Evolutionary conservation across 768 basidiomycete species (phyloP).

Genomic region (Leccinum barrowsii): DNA sequence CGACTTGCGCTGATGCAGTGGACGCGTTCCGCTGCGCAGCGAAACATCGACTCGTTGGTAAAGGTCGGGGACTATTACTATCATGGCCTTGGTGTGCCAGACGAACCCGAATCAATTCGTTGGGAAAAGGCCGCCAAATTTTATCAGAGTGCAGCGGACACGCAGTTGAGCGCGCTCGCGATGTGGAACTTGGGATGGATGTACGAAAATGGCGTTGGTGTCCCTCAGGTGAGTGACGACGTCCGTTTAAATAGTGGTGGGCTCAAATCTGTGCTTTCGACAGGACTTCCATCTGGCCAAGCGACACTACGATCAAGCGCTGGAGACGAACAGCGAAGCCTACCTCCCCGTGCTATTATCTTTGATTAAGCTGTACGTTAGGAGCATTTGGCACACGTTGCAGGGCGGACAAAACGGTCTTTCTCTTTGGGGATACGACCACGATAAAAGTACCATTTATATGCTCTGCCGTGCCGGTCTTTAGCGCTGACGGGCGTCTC

Average conservation of each 20-base stretch:
- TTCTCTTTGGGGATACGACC: conserved; percentile 60
- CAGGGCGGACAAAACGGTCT: conserved; percentile 68
- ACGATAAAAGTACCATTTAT: conserved; percentile 35
- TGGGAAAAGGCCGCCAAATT: conserved; percentile 91
- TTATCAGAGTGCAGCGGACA: conserved; percentile 93
- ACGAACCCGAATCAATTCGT: conserved; percentile 58
- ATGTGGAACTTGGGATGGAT: conserved; percentile 99
- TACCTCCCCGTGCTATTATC: conserved; percentile 86
- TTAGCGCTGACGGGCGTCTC: conserved; percentile 7
- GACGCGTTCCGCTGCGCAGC: conserved; percentile 90
- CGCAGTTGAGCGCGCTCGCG: conserved; percentile 87
- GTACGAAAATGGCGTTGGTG: conserved; percentile 96
- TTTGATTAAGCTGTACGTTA: conserved; percentile 73
- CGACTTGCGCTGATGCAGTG: conserved; percentile 86
- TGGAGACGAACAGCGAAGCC: conserved; percentile 86
- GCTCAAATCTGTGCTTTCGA: neutral
- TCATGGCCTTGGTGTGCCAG: conserved; percentile 76
- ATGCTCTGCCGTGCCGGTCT: no score
- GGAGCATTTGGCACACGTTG: conserved; percentile 81
- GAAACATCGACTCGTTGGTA: conserved; percentile 93
- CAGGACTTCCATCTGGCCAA: conserved; percentile 97
- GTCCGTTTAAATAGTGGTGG: neutral
- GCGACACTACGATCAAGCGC: conserved; percentile 86
- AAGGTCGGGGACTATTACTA: conserved; percentile 99
- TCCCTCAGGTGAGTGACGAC: conserved; percentile 61